phyloP scores from a whole-genome alignment of 2,329 filamentous ascomycete species.

The Sporothrix mexicana region DNA sequence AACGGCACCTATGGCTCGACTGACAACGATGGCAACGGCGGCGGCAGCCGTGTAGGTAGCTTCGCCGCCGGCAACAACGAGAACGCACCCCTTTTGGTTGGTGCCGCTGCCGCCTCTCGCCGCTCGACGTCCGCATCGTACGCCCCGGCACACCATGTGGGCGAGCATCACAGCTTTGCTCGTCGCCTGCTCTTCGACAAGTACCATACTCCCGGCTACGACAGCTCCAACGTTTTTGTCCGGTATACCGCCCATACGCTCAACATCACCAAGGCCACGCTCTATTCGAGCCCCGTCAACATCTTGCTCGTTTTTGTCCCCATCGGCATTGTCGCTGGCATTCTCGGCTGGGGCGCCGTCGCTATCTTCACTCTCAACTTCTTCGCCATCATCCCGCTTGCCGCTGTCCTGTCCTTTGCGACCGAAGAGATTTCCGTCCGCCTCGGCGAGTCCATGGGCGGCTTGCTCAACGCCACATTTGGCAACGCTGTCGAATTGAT shows the following conservation, averaged over 20 bases:
- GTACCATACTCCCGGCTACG: constrained; percentile 57
- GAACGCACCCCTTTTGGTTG: constrained; percentile 50
- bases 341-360: constrained; percentile 66
- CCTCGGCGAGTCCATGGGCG: constrained; percentile 75
- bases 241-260: constrained; percentile 56
- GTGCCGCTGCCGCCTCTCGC: neutral
- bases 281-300: constrained; percentile 69
- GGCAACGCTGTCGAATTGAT: constrained; percentile 82
- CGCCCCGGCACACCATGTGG: constrained; percentile 22
- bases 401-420: constrained; percentile 82
- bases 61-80: constrained; percentile 40
- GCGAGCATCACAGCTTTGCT: constrained; percentile 39
- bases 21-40: constrained; percentile 17
- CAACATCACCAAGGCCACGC: constrained; percentile 63
- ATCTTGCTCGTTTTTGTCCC: constrained; percentile 76
- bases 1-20: constrained; percentile 28
- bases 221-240: constrained; percentile 55
- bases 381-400: constrained; percentile 85
- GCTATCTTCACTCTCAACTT: constrained; percentile 79
- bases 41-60: constrained; percentile 26
- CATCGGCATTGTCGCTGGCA: constrained; percentile 71
- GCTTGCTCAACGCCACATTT: constrained; percentile 76
- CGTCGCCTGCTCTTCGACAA: constrained; percentile 52
- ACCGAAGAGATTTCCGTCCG: constrained; percentile 78
- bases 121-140: neutral